Evolutionary conservation across 495 filamentous ascomycete species (phyloP), one percentile per base, ranked within the genome.

Genomic region (Glonium stellatum): DNA sequence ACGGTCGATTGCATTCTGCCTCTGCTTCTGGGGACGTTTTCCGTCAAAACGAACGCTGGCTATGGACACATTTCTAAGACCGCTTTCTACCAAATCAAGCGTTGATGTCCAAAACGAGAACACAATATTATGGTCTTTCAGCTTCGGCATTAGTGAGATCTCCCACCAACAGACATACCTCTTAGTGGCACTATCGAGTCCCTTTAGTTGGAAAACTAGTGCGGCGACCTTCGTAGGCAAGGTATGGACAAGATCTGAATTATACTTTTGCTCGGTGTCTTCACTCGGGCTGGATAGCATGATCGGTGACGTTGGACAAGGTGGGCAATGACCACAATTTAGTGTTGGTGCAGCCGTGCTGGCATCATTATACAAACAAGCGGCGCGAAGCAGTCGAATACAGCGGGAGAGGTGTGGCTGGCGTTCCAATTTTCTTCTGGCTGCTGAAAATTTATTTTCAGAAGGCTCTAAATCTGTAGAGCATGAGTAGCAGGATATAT

Each of bases 91-190:
- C 1, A 77, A 15, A 35, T 78, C 73, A 10, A 80, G 75, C 4
- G 73, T 78, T 39, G 67, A 63, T 34, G 72, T 69, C 78, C 78
- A 80, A 1, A 59, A 72, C 0, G 76, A 75, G 57, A 79, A 80
- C 0, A 80, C 73, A 35, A 80, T 59, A 44, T 74, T 78, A 18
- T 36, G 53, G 6, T 21, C 52, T 62, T 31, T 53, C 2, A 47
- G 36, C 15, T 34, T 13, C 12, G 11, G 23, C 10, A 34, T 11
- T 31, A 19, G 60, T 23, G 57, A 35, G 9, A 12, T 12, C 8
- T 48, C 18, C 22, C 44, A n/a, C 15, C 18, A 37, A 21, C 8
- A 35, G 12, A 36, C 52, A 34, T 63, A 63, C 60, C 60, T 57
- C 35, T 63, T 63, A 4, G 22, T 22, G 21, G 47, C 55, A 22